phyloP scores from a whole-genome alignment of 495 filamentous ascomycete genomes.

The Geopyxis carbonaria region DNA sequence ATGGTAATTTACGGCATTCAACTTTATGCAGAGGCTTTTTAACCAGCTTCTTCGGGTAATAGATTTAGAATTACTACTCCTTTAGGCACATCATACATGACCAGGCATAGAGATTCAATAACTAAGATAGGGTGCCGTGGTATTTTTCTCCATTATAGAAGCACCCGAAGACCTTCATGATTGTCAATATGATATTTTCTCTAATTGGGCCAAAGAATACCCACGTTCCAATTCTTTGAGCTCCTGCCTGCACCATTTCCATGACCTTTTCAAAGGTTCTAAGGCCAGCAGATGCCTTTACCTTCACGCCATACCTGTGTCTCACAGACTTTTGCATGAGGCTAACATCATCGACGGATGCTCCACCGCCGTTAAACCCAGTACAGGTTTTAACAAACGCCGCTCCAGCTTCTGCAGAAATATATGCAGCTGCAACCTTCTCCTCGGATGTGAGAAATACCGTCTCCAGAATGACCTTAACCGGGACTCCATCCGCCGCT shows the following conservation, averaged over 20 bases:
- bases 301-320: slow-evolving; percentile 28
- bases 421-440: slow-evolving; percentile 42
- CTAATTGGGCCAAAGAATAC: too few species aligned
- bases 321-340: slow-evolving; percentile 37
- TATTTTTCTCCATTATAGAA: too few species aligned
- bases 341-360: slow-evolving; percentile 37
- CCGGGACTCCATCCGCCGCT: slow-evolving; percentile 32
- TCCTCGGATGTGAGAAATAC: slow-evolving; percentile 37
- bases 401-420: slow-evolving; percentile 41
- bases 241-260: slow-evolving; percentile 47
- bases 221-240: slow-evolving; percentile 43
- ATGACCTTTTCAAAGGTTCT: slow-evolving; percentile 35
- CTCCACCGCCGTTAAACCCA: slow-evolving; percentile 46
- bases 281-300: slow-evolving; percentile 53
- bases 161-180: too few species aligned
- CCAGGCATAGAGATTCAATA: too few species aligned
- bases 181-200: too few species aligned
- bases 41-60: too few species aligned
- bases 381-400: slow-evolving; percentile 57
- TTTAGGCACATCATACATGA: too few species aligned
- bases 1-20: too few species aligned
- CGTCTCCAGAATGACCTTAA: slow-evolving; percentile 53
- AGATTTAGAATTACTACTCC: too few species aligned
- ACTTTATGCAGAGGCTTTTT: too few species aligned
- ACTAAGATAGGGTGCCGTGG: too few species aligned